Conservation (phyloP, 176 grass and related monocot genomes). For the Juncus effusus region DNA sequence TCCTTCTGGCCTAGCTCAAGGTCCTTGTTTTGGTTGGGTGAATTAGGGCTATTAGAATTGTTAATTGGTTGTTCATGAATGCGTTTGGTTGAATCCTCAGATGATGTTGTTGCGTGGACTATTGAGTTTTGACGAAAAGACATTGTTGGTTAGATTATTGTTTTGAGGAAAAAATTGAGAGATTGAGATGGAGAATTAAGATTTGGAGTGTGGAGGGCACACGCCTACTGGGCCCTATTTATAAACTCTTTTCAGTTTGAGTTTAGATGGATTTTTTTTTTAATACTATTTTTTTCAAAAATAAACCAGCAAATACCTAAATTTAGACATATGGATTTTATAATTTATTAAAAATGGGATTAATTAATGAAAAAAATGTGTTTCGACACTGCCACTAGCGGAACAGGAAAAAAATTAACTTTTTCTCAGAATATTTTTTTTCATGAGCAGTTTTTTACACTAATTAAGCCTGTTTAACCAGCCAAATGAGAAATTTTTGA, state of each 20-base stretch:
- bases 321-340: too few relatives aligned
- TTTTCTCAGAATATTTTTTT: too few relatives aligned
- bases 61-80: not conserved
- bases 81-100: not conserved
- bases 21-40: slow-evolving; percentile 8
- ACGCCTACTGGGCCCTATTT: slow-evolving; percentile 41
- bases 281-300: too few relatives aligned
- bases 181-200: not conserved
- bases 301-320: too few relatives aligned
- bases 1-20: not conserved
- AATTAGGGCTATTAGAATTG: not conserved
- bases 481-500: too few relatives aligned
- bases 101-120: slow-evolving; percentile 29
- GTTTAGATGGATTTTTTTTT: too few relatives aligned
- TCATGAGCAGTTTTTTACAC: too few relatives aligned
- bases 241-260: slow-evolving; percentile 31
- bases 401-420: too few relatives aligned
- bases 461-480: too few relatives aligned
- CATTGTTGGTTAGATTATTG: slow-evolving; percentile 32
- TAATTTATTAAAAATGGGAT: too few relatives aligned
- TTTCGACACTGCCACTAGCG: too few relatives aligned
- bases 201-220: slow-evolving; percentile 52
- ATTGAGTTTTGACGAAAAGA: slow-evolving; percentile 37
- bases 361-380: too few relatives aligned
- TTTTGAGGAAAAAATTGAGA: not conserved